Conservation (phyloP, 352 stramenopile genomes). For the Globisporangium uncinulatum region DNA sequence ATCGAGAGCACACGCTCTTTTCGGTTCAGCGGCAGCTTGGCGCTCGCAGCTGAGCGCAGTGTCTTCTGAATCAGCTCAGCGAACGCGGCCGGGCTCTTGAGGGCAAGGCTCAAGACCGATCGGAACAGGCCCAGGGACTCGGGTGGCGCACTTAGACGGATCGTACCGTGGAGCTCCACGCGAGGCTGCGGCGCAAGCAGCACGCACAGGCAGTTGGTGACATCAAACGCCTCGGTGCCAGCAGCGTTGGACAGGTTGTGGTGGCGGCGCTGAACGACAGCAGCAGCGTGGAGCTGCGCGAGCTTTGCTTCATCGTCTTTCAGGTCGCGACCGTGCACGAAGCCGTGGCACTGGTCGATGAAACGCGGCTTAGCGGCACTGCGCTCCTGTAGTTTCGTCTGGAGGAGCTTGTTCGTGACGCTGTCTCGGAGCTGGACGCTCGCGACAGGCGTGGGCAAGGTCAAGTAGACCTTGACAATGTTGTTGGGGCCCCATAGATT, state of each 20-base stretch:
- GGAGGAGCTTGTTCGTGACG: constrained; percentile 31
- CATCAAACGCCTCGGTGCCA: constrained; percentile 18
- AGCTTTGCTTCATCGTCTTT: constrained; percentile 29
- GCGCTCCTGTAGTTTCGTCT: constrained; percentile 25
- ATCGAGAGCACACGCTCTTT: constrained; percentile 41
- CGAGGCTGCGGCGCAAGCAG: constrained; percentile 36
- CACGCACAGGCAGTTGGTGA: constrained; percentile 39
- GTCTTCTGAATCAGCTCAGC: constrained; percentile 29
- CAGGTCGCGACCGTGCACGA: constrained; percentile 25
- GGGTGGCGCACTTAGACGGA: constrained; percentile 20
- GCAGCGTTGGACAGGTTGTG: neutral
- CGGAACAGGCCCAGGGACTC: constrained; percentile 30
- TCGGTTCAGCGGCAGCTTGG: constrained; percentile 26
- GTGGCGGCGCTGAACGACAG: constrained; percentile 4
- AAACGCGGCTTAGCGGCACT: constrained; percentile 36
- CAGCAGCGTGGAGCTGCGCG: constrained; percentile 21
- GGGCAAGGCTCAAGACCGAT: constrained; percentile 14
- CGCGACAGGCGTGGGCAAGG: constrained; percentile 23
- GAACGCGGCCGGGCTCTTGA: constrained; percentile 13
- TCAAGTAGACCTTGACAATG: constrained; percentile 45
- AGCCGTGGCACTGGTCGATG: constrained; percentile 59
- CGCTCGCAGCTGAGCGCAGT: constrained; percentile 28
- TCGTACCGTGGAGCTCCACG: constrained; percentile 31
- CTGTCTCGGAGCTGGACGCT: constrained; percentile 34
- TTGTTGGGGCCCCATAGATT: constrained; percentile 42